Evolutionary conservation across 495 filamentous ascomycete genomes (phyloP).

Genomic region (Penicillium goetzii): DNA sequence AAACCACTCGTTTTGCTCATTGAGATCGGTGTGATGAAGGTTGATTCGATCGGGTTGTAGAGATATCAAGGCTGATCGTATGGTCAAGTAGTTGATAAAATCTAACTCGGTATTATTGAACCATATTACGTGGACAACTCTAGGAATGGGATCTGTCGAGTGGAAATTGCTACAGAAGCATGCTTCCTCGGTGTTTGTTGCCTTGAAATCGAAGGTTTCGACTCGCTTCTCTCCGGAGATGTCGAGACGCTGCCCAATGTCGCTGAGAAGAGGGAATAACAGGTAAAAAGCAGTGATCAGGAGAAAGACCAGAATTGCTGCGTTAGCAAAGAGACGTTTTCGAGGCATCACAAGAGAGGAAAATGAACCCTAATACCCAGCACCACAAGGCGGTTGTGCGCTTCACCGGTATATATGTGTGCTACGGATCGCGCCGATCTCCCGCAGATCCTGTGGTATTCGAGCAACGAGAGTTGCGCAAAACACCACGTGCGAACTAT

Average conservation of each 20-base stretch:
- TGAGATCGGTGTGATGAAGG: constrained; percentile 52
- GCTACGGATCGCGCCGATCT: neutral
- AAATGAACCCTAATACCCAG: neutral
- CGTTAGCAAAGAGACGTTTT: neutral
- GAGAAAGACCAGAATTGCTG: neutral
- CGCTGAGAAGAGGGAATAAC: neutral
- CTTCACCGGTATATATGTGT: neutral
- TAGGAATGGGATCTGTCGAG: constrained; percentile 43
- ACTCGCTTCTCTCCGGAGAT: neutral
- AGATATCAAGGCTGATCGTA: constrained; percentile 47
- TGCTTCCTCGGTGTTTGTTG: constrained; percentile 8
- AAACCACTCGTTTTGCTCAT: constrained; percentile 48
- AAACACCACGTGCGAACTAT: neutral
- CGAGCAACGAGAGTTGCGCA: neutral
- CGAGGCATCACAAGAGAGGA: neutral
- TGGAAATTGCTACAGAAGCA: constrained; percentile 3
- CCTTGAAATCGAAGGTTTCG: constrained; percentile 18
- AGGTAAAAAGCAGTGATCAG: neutral
- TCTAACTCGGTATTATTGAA: constrained; percentile 42
- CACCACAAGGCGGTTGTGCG: neutral
- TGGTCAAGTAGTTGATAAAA: constrained; percentile 50
- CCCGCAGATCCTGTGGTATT: neutral
- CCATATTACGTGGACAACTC: constrained; percentile 52
- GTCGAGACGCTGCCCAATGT: neutral
- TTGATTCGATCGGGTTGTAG: constrained; percentile 45